Percentiles rank a stretch among this genome's conserved stretches.
Conservation (phyloP, 768 basidiomycete genomes). For the Auriscalpium microsporum region DNA sequence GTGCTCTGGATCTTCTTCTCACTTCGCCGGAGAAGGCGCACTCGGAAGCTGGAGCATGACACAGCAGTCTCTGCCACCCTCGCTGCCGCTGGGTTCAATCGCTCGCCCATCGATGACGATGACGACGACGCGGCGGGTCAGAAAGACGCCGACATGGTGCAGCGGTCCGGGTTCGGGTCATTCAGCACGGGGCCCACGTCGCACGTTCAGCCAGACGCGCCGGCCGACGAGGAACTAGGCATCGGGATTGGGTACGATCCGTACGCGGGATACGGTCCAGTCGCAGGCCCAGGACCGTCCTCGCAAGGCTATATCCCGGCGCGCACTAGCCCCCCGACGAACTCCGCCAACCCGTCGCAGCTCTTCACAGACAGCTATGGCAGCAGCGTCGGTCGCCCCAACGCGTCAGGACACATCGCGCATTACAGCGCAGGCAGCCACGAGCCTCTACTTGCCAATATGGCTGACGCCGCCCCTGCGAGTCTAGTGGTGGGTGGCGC, state of each 20-base stretch:
- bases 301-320: constrained; percentile 37
- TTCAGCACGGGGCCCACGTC: constrained; percentile 5
- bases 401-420: constrained; percentile 32
- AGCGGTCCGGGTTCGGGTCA: constrained; percentile 19
- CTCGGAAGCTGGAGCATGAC: constrained; percentile 56
- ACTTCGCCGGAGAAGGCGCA: constrained; percentile 55
- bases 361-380: constrained; percentile 17
- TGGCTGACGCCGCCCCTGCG: background rate
- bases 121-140: constrained; percentile 16
- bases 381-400: constrained; percentile 18
- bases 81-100: constrained; percentile 62
- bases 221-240: constrained; percentile 14
- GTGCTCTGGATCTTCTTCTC: constrained; percentile 65
- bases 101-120: constrained; percentile 52
- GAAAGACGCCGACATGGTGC: constrained; percentile 16
- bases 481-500: background rate
- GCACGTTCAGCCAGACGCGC: constrained; percentile 12
- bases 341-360: constrained; percentile 7
- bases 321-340: constrained; percentile 39
- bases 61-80: constrained; percentile 63
- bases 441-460: constrained; percentile 47
- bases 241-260: constrained; percentile 4
- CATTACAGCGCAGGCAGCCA: constrained; percentile 49
- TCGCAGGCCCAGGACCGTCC: constrained; percentile 20
- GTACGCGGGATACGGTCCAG: constrained; percentile 4